Percentiles rank a stretch among this genome's conserved stretches.
Evolutionary conservation across 495 filamentous ascomycete species (phyloP).

Genomic region (Neurospora sp.): DNA sequence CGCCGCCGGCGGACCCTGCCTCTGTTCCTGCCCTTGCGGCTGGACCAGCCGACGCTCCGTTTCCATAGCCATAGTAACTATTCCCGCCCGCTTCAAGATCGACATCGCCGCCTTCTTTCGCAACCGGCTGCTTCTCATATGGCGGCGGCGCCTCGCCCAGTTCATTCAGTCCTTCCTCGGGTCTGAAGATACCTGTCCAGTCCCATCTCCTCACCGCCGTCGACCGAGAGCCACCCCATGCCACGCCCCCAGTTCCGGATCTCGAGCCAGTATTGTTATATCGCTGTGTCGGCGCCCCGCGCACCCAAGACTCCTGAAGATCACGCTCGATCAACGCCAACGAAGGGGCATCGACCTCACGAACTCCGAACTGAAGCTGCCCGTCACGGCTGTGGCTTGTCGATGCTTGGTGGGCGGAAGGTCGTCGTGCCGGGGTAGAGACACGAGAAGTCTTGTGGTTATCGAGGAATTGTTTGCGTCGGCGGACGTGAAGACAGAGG

Average conservation of each 20-base stretch:
- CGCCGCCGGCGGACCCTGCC: background rate
- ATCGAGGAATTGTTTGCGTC: background rate
- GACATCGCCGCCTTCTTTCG: background rate
- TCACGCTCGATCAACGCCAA: constrained; percentile 12
- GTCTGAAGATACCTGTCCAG: constrained; percentile 3
- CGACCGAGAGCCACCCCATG: background rate
- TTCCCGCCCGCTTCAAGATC: background rate
- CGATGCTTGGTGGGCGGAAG: background rate
- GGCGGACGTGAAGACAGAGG: constrained; percentile 8
- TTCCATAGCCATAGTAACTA: background rate
- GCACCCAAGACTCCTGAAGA: constrained; percentile 19
- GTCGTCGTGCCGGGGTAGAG: background rate
- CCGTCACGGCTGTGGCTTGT: background rate
- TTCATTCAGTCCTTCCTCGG: constrained; percentile 46
- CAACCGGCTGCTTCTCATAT: constrained; percentile 22
- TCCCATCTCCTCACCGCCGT: constrained; percentile 2
- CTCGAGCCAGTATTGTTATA: background rate
- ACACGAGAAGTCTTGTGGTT: background rate
- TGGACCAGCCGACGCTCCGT: background rate
- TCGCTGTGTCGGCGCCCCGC: constrained; percentile 5
- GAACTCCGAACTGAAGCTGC: background rate
- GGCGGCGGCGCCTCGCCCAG: constrained; percentile 49
- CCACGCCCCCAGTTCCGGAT: background rate
- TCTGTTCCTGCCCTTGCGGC: background rate
- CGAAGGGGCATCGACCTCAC: background rate